These are phyloP conservation scores for Kodamaea sp. DNA, from an alignment of 1,139 yeast species.

Conservation along the genomic window DNA sequence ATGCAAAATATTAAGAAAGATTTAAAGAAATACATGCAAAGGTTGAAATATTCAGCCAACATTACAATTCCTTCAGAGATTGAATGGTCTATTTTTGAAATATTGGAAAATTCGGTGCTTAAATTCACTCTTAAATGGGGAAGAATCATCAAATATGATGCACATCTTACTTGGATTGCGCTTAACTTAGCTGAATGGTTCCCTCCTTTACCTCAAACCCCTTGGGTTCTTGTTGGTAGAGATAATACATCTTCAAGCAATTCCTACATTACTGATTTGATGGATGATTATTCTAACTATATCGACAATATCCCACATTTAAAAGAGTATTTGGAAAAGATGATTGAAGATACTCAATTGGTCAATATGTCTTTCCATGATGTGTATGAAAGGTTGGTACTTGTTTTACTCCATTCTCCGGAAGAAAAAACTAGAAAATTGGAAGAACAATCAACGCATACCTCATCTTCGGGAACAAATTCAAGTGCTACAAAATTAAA, in stretches of 20 bases:
- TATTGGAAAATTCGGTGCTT: slow-evolving; percentile 57
- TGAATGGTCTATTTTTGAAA: slow-evolving; percentile 53
- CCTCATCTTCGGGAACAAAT: slow-evolving; percentile 4
- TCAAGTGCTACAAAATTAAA: slow-evolving; percentile 17
- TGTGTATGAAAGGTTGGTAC: slow-evolving; percentile 69
- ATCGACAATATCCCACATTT: slow-evolving; percentile 34
- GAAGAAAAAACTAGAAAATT: slow-evolving; percentile 27
- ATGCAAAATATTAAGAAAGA: slow-evolving; percentile 44
- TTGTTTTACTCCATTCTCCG: slow-evolving; percentile 74
- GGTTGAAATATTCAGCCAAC: slow-evolving; percentile 23
- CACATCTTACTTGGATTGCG: slow-evolving; percentile 85
- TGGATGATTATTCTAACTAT: slow-evolving; percentile 48
- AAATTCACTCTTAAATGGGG: slow-evolving; percentile 79
- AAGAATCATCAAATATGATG: slow-evolving; percentile 68
- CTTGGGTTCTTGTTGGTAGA: slow-evolving; percentile 44
- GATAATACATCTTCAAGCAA: slow-evolving; percentile 25
- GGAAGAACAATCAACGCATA: slow-evolving; percentile 1
- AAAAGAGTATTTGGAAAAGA: slow-evolving; percentile 22
- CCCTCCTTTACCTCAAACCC: slow-evolving; percentile 54
- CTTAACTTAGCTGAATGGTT: slow-evolving; percentile 87
- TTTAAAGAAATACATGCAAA: slow-evolving; percentile 49
- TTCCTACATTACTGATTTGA: slow-evolving; percentile 36
- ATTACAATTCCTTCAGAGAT: slow-evolving; percentile 24
- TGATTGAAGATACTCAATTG: slow-evolving; percentile 26
- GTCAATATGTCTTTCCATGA: slow-evolving; percentile 55